Evolutionary conservation across 495 filamentous ascomycete species (phyloP), one percentile per base, ranked within the genome.

Genomic region (Penicillium arizonense): DNA sequence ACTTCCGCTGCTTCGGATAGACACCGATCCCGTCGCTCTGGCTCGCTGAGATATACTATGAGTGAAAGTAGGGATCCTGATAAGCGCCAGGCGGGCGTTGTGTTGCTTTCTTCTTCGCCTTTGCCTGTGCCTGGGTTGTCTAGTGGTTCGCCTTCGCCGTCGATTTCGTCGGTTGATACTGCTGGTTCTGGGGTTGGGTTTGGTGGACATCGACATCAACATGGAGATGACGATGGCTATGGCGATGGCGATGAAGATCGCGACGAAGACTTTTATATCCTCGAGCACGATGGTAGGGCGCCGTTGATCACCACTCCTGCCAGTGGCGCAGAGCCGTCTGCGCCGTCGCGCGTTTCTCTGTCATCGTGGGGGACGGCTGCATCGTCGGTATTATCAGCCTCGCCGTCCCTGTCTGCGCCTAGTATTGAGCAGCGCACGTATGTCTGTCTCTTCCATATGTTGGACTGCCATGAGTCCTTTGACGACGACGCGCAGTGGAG

Each of bases 361-460:
- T 73, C 49, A 20, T 73, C 37, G 38, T 62, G 62, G 56, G 49
- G 50, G 21, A 54, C 53, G 5, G 35, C 59, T 3, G 50, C 58
- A 30, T 50, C 58, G 14, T 52, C 57, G 23, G 24, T 42, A 30
- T 40, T 26, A 18, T 57, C 46, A 9, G 35, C 36, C 3, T 18
- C 37, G 14, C 33, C 37, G 1, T 53, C 50, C 11, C 30, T 43
- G 11, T 38, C 35, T 2, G 11, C 14, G 10, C 26, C 28, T 34
- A 21, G 53, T 21, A 45, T 34, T 38, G 39, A 48, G 5, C 56
- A 52, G n/a, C 53, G 60, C 28, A 52, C 54, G 26, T 76, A 76
- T 52, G 52, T 55, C n/a, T 77, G 74, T 49, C 63, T 77, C 23
- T 77, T 77, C 61, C 65, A 76, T 37, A 68, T 72, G 53, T 62